Evolutionary conservation across 2,329 filamentous ascomycete genomes (phyloP).

Genomic region (Penicillium palitans): DNA sequence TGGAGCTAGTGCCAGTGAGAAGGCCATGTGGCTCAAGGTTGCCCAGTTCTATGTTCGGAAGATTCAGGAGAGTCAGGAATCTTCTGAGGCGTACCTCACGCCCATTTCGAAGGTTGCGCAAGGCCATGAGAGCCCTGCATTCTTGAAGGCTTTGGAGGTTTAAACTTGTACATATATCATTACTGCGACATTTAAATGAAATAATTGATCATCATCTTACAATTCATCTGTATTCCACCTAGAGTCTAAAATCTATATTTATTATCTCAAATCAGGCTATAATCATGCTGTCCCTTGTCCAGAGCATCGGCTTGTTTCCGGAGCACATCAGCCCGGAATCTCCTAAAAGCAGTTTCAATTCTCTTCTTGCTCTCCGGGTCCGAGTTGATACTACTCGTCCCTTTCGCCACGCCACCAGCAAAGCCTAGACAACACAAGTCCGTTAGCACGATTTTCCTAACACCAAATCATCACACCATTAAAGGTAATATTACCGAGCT

Average conservation of each 20-base stretch:
- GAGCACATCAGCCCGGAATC: slow-evolving; percentile 64
- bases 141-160: slow-evolving; percentile 27
- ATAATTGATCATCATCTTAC: neutral
- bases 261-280: slow-evolving; percentile 23
- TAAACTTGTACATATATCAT: slow-evolving; percentile 13
- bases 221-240: neutral
- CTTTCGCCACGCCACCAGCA: slow-evolving; percentile 57
- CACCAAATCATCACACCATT: neutral
- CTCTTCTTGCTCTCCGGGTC: slow-evolving; percentile 57
- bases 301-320: slow-evolving; percentile 59
- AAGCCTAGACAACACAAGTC: slow-evolving; percentile 44
- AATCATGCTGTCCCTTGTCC: slow-evolving; percentile 45
- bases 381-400: slow-evolving; percentile 53
- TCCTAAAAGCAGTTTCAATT: slow-evolving; percentile 64
- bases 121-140: slow-evolving; percentile 32
- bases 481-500: slow-evolving; percentile 42
- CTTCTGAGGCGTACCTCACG: slow-evolving; percentile 25
- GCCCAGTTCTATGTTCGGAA: slow-evolving; percentile 33
- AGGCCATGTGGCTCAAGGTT: slow-evolving; percentile 54
- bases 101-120: slow-evolving; percentile 35
- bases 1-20: slow-evolving; percentile 59
- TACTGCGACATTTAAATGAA: neutral
- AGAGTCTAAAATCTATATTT: neutral
- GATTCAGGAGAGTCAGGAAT: slow-evolving; percentile 25
- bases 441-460: neutral